A percentile compares a stretch with the other conserved stretches of the same genome.
These are phyloP conservation scores for Pleurostoma richardsiae DNA, from an alignment of 2,329 filamentous ascomycete genomes.

Conservation along the genomic window DNA sequence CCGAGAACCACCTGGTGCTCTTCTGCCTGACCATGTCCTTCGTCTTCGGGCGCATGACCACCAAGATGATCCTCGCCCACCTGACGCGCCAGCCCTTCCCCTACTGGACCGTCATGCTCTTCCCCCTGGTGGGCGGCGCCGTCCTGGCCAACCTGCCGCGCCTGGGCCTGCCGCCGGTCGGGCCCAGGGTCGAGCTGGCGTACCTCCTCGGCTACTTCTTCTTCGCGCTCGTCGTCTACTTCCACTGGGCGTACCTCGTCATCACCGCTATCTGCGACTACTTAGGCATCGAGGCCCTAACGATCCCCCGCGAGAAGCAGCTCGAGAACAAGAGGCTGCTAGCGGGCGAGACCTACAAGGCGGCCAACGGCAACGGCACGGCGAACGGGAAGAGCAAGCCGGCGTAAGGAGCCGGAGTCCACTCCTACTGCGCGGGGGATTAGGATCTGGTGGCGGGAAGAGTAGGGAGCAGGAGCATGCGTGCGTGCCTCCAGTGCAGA, in stretches of 20 bases:
- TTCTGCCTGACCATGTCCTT: slow-evolving; percentile 95
- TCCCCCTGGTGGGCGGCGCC: slow-evolving; percentile 80
- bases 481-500: too few relatives aligned
- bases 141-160: slow-evolving; percentile 76
- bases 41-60: slow-evolving; percentile 96
- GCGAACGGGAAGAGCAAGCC: slow-evolving; percentile 19
- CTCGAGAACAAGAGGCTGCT: slow-evolving; percentile 43
- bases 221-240: slow-evolving; percentile 82
- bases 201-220: slow-evolving; percentile 83
- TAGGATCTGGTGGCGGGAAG: too few relatives aligned
- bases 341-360: slow-evolving; percentile 3
- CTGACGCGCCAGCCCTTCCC: slow-evolving; percentile 91
- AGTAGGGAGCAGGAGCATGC: too few relatives aligned
- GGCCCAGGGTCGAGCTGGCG: slow-evolving; percentile 62
- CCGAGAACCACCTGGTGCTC: slow-evolving; percentile 81
- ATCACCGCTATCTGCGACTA: slow-evolving; percentile 88
- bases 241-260: slow-evolving; percentile 86
- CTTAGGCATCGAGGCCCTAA: slow-evolving; percentile 90
- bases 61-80: slow-evolving; percentile 97
- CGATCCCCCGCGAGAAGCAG: slow-evolving; percentile 66
- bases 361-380: slow-evolving; percentile 6
- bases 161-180: slow-evolving; percentile 65
- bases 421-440: too few relatives aligned
- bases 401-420: too few relatives aligned
- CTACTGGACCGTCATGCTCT: slow-evolving; percentile 90